Percentiles rank a stretch among this genome's conserved stretches.
These are phyloP conservation scores for Smallanthus sonchifolius DNA, from an alignment of 129 eudicot species.

Conservation along the genomic window DNA sequence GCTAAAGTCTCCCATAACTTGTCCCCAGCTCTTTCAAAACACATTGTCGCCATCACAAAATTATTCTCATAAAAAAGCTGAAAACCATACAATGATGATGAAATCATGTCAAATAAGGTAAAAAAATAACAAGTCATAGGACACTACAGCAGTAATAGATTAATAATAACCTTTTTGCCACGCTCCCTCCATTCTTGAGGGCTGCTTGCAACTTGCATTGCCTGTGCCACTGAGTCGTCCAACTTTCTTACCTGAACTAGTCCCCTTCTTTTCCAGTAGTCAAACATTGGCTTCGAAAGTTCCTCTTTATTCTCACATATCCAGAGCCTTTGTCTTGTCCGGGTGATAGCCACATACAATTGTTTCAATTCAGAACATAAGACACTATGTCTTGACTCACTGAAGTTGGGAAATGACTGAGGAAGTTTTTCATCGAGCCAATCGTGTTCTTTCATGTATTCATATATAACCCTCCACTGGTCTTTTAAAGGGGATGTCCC, in stretches of 20 bases:
- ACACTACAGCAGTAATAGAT: background rate
- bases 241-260: conserved; percentile 56
- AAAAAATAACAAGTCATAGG: background rate
- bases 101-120: background rate
- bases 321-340: conserved; percentile 84
- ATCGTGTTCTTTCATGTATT: conserved; percentile 51
- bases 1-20: conserved; percentile 56
- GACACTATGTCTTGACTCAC: conserved; percentile 49
- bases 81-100: background rate
- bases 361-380: conserved; percentile 78
- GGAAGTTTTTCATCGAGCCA: conserved; percentile 37
- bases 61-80: conserved; percentile 67
- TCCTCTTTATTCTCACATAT: conserved; percentile 68
- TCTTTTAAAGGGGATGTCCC: conserved; percentile 64
- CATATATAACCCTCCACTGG: conserved; percentile 76
- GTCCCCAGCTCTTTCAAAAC: conserved; percentile 84
- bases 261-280: conserved; percentile 62
- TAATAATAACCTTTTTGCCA: conserved; percentile 49
- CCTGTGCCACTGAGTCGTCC: conserved; percentile 64
- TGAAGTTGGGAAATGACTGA: conserved; percentile 47
- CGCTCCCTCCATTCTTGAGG: conserved; percentile 73
- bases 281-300: conserved; percentile 67
- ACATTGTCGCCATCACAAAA: conserved; percentile 80
- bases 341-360: conserved; percentile 78
- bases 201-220: conserved; percentile 82